Evolutionary conservation across 805 yeast genomes (phyloP), one percentile per base, ranked within the genome.

Genomic region (Barnettozyma sp.): DNA sequence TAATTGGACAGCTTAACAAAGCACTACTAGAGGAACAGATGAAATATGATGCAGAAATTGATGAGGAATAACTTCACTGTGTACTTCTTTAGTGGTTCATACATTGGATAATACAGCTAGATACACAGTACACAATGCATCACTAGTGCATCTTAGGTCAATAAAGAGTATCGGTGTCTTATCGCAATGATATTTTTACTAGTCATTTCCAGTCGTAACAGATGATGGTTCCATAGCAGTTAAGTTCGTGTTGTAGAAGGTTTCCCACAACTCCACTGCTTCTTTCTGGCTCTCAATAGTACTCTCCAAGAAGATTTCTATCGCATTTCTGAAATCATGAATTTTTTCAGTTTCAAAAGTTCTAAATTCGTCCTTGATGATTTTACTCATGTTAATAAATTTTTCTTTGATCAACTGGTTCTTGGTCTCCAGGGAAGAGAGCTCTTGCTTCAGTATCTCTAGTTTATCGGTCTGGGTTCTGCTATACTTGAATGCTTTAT

Each of bases 211-310:
- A 17, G 30, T 17, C 6, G 22, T 7, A 5, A n/a, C 32, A 34
- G 27, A 9, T 7, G 11, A 14, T 11, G 24, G 31, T 13, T 36
- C 30, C 9, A 18, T 17, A 25, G 24, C 18, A 21, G 53, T 46
- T 30, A 63, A 44, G 25, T 58, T 52, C n/a, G 58, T 64, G 34
- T 80, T 84, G 53, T 86, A 87, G 54, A 90, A 92, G 1, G 87
- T 77, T 56, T 83, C 92, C 85, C 90, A 83, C n/a, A 80, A 57
- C 53, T 83, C 94, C 40, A 83, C 83, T 22, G 82, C 77, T 56
- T 87, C 96, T 61, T 92, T 92, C 59, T 92, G 98, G 22, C 87
- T 71, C 59, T 92, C 98, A 36, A 88, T 82, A 17, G 92, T 73
- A 35, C 92, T 76, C 58, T 92, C 97, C 54, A 94, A 71, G 50